These are phyloP conservation scores for Sparassis latifolia DNA, from an alignment of 1,284 basidiomycete species.

Conservation along the genomic window DNA sequence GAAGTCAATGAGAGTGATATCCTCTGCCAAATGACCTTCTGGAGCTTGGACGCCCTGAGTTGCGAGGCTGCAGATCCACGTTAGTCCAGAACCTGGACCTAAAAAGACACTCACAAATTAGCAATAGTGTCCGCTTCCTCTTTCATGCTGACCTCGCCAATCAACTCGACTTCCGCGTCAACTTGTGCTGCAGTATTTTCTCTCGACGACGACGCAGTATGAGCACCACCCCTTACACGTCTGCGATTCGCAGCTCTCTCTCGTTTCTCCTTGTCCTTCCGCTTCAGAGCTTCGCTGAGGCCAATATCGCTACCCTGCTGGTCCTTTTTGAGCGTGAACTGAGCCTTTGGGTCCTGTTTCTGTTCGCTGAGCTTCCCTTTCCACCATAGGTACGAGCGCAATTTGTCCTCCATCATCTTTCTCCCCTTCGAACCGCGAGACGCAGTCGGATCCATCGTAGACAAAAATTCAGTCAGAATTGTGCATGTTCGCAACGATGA, in stretches of 20 bases:
- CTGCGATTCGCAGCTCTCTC: conserved; percentile 49
- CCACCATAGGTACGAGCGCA: conserved; percentile 77
- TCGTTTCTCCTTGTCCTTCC: conserved; percentile 61
- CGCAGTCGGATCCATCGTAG: conserved; percentile 52
- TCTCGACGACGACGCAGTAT: conserved; percentile 24
- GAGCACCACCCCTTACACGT: conserved; percentile 61
- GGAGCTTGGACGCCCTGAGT: conserved; percentile 8
- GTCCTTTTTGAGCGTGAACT: conserved; percentile 14
- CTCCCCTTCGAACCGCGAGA: conserved; percentile 56
- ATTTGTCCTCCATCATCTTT: conserved; percentile 72
- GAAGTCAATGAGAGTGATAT: conserved; percentile 55
- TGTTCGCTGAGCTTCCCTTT: conserved; percentile 54
- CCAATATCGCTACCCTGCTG: conserved; percentile 18
- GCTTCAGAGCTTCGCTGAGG: conserved; percentile 66
- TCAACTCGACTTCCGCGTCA: background rate
- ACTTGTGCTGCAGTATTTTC: conserved; percentile 2
- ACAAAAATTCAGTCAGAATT: conserved; percentile 75
- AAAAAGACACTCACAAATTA: conserved; percentile 14
- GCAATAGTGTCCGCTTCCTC: conserved; percentile 17
- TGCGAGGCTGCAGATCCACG: conserved; percentile 11
- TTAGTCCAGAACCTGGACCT: conserved; percentile 11
- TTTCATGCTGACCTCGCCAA: conserved; percentile 11
- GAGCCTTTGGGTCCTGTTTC: conserved; percentile 27
- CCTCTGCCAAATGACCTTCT: conserved; percentile 36
- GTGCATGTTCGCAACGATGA: conserved; percentile 73